Evolutionary conservation across 2,329 filamentous ascomycete genomes (phyloP), one percentile per base, ranked within the genome.

Genomic region (Cercospora berteroae): DNA sequence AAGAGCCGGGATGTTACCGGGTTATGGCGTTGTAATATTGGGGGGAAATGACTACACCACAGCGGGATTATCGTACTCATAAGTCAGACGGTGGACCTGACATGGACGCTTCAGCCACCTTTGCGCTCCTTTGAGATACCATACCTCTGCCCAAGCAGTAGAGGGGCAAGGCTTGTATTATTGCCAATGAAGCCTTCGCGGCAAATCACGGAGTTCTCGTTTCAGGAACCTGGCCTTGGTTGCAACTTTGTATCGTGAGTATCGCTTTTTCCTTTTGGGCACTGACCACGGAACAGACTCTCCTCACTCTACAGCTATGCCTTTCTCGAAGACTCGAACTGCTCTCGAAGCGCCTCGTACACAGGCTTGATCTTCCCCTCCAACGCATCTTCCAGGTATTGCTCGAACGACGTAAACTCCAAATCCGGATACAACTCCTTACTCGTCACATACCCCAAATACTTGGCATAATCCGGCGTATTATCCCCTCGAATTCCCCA

Each of bases 391-490:
- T 79, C 72, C 8, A 82, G 73, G 66, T 80, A 83, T 5, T 78
- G 76, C 66, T 75, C 74, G 70, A 83, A 81, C 18, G 76, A 75
- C 33, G 72, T 79, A 1, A 77, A 78, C 62, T 80, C 68, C 63
- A 86, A 78, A 20, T 85, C 84, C 3, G 85, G 85, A 71, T 87
- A 88, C 25, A 88, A 76, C 18, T 87, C 82, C 70, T 82, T 83
- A 33, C 78, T 80, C 63, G 81, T 78, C 18, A 87, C 67, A 73
- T 87, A 74, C 1, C 74, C 74, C 5, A 88, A 77, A 68, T 87
- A 87, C 60, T 80, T 78, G 10, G 86, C 86, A 68, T 82, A 79
- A 64, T 85, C 82, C 0, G 82, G 83, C 9, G 78, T 83, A 73
- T 87, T 87, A 69, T 89, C 86, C 1, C 81, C 83, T 1, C 85